Evolutionary conservation across 176 grass and related monocot species (phyloP).

Genomic region (Triticum dicoccoides): DNA sequence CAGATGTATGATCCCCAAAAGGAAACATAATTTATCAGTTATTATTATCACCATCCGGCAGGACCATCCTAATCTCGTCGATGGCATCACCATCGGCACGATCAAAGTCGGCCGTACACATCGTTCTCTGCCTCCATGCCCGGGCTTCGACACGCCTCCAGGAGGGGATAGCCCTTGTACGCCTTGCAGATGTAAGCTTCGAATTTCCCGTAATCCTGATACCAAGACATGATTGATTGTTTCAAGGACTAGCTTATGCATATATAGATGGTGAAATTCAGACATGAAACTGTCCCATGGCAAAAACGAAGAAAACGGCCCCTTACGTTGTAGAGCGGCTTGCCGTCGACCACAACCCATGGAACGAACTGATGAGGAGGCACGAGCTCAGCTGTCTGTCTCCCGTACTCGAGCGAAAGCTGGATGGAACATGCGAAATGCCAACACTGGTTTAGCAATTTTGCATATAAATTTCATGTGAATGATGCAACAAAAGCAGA

Average conservation of each 20-base stretch:
- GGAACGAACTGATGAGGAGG: constrained; percentile 76
- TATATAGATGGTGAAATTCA: background rate
- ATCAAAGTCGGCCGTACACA: constrained; percentile 8
- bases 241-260: background rate
- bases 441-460: background rate
- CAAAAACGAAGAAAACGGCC: background rate
- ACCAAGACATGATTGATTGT: background rate
- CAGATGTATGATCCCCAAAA: background rate
- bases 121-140: background rate
- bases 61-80: constrained; percentile 16
- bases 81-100: background rate
- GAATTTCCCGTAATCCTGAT: constrained; percentile 71
- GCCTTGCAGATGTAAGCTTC: constrained; percentile 69
- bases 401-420: constrained; percentile 73
- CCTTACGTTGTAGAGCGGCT: constrained; percentile 68
- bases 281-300: background rate
- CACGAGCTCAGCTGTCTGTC: constrained; percentile 55
- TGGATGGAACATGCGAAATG: constrained; percentile 27
- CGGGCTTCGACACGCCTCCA: constrained; percentile 41
- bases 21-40: background rate
- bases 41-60: background rate
- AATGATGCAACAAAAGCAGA: background rate
- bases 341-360: constrained; percentile 81
- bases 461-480: background rate
- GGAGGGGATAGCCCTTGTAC: constrained; percentile 51